A percentile compares a stretch with the other conserved stretches of the same genome.
Evolutionary conservation across 352 stramenopile genomes (phyloP).

Genomic region (Phytophthora fragariae): DNA sequence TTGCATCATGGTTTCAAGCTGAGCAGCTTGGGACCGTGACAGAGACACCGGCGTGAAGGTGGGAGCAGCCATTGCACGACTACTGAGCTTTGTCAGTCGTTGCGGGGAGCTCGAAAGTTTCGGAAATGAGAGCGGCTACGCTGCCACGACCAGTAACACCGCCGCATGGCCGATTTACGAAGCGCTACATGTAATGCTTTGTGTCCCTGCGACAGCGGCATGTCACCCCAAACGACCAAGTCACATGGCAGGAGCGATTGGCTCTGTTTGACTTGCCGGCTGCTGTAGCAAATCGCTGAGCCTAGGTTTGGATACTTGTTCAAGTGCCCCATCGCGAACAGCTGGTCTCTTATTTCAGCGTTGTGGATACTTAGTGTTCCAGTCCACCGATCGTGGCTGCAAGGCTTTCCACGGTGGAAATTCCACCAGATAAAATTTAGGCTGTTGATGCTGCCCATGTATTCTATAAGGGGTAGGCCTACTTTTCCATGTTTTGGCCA

Average conservation of each 20-base stretch:
- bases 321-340: background rate
- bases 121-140: slow-evolving; percentile 18
- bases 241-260: slow-evolving; percentile 25
- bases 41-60: slow-evolving; percentile 45
- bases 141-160: slow-evolving; percentile 6
- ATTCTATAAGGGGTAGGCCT: too few relatives aligned
- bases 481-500: too few relatives aligned
- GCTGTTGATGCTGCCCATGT: too few relatives aligned
- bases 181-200: slow-evolving; percentile 9
- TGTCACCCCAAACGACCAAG: slow-evolving; percentile 23
- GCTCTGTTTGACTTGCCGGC: background rate
- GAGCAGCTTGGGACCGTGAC: slow-evolving; percentile 26
- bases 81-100: slow-evolving; percentile 9
- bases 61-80: slow-evolving; percentile 9
- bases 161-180: background rate
- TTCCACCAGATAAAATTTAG: slow-evolving; percentile 8
- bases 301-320: background rate
- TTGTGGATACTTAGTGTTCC: background rate
- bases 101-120: slow-evolving; percentile 28
- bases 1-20: slow-evolving; percentile 51
- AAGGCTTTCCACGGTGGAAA: background rate
- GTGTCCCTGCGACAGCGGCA: slow-evolving; percentile 26
- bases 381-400: background rate
- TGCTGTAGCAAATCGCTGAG: background rate
- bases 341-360: background rate